A percentile compares a stretch with the other conserved stretches of the same genome.
phyloP scores from a whole-genome alignment of 305 asterid species.

The Fraxinus sp. region DNA sequence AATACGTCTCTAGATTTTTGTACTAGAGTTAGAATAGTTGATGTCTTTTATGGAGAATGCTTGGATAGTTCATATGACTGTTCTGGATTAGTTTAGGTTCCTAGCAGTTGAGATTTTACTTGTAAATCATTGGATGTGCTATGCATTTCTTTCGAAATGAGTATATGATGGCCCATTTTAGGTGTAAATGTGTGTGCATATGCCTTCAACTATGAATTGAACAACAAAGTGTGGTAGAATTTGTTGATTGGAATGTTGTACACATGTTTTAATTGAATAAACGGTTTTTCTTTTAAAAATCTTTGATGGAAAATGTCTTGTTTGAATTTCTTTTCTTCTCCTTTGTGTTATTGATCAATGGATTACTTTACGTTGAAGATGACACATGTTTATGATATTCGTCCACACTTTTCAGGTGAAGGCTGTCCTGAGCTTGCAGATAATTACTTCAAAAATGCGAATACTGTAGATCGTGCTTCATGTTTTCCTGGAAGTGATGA shows the following conservation, averaged over 20 bases:
- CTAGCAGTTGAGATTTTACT: neutral
- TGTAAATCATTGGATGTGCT: constrained; percentile 11
- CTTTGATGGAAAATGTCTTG: neutral
- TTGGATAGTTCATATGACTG: constrained; percentile 11
- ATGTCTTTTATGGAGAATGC: constrained; percentile 4
- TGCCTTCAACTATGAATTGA: constrained; percentile 19
- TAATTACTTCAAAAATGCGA: constrained; percentile 25
- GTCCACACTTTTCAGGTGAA: constrained; percentile 44
- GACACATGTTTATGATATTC: neutral
- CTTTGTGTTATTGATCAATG: neutral
- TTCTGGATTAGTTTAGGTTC: neutral
- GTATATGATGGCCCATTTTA: constrained; percentile 10
- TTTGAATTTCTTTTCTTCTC: neutral
- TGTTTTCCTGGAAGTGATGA: constrained; percentile 34
- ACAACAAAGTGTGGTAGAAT: neutral
- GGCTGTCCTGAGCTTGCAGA: constrained; percentile 31
- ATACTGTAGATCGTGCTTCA: constrained; percentile 33
- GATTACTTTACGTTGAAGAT: neutral
- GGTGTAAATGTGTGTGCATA: constrained; percentile 12
- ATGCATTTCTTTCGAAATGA: neutral
- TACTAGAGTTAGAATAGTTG: constrained; percentile 14
- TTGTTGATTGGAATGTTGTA: constrained; percentile 15
- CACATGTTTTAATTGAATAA: constrained; percentile 2
- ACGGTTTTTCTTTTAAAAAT: constrained; percentile 5
- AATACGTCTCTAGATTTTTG: constrained; percentile 12